Evolutionary conservation across 228 moss, liverwort and hornwort genomes (phyloP).

Genomic region (Sphagnum magellanicum): DNA sequence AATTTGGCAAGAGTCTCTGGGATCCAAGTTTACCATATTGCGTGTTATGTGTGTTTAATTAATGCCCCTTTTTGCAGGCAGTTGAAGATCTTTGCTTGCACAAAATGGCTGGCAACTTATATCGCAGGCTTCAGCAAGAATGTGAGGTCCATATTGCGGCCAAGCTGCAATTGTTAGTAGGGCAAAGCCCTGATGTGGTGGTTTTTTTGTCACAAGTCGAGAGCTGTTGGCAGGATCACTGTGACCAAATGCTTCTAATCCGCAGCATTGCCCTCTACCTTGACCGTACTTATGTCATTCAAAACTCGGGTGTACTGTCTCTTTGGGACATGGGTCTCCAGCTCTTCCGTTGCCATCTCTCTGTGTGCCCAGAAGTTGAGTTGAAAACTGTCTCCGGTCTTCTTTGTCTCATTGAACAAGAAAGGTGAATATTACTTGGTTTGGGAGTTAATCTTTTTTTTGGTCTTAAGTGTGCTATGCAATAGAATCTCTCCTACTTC

Average conservation of each 20-base stretch:
- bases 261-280: constrained; percentile 93
- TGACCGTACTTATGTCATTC: constrained; percentile 97
- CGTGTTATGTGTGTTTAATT: no score
- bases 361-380: constrained; percentile 91
- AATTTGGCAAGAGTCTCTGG: neutral
- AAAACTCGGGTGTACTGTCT: constrained; percentile 89
- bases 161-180: constrained; percentile 69
- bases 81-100: constrained; percentile 96
- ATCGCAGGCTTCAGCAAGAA: constrained; percentile 89
- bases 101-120: constrained; percentile 96
- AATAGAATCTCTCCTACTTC: no score
- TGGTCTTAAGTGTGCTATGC: no score
- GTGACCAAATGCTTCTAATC: constrained; percentile 98
- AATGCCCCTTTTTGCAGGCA: constrained; percentile 39
- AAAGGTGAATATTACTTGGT: neutral
- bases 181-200: constrained; percentile 92
- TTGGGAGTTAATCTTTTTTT: neutral
- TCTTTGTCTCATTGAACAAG: constrained; percentile 33
- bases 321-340: constrained; percentile 99
- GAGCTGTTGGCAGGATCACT: constrained; percentile 98
- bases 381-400: constrained; percentile 87
- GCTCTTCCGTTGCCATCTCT: constrained; percentile 92
- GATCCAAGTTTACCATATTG: no score
- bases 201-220: constrained; percentile 96
- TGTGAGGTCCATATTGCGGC: constrained; percentile 84